These are phyloP conservation scores for Ramalina intermedia DNA, from an alignment of 495 filamentous ascomycete genomes.

Conservation along the genomic window DNA sequence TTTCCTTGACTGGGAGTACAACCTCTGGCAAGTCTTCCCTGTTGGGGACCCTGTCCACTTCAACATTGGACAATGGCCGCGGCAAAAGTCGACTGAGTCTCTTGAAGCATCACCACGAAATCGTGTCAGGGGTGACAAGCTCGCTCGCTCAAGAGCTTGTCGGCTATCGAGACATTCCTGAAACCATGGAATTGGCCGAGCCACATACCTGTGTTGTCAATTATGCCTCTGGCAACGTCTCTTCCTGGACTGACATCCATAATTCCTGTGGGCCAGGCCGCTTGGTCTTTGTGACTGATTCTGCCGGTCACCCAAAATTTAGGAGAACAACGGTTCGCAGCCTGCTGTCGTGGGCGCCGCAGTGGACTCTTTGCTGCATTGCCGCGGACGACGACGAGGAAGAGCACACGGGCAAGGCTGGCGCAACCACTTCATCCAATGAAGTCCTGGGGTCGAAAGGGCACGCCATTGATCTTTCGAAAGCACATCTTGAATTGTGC, in stretches of 20 bases:
- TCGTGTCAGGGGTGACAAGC: constrained; percentile 79
- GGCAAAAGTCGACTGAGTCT: constrained; percentile 77
- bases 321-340: constrained; percentile 75
- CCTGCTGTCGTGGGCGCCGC: constrained; percentile 88
- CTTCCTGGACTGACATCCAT: constrained; percentile 92
- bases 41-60: constrained; percentile 74
- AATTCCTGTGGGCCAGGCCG: constrained; percentile 54
- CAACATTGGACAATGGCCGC: constrained; percentile 78
- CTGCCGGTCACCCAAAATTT: constrained; percentile 78
- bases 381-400: constrained; percentile 66
- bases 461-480: constrained; percentile 50
- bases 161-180: constrained; percentile 45
- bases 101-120: constrained; percentile 88
- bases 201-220: constrained; percentile 51
- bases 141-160: constrained; percentile 87
- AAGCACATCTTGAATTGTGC: constrained; percentile 77
- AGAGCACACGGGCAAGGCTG: constrained; percentile 21
- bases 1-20: constrained; percentile 80
- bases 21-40: constrained; percentile 91
- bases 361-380: constrained; percentile 82
- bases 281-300: constrained; percentile 76
- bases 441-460: constrained; percentile 37
- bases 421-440: constrained; percentile 23
- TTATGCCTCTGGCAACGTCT: constrained; percentile 71
- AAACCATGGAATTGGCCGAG: neutral